Conservation (phyloP, 768 basidiomycete genomes). For the Cytidiella melzeri region DNA sequence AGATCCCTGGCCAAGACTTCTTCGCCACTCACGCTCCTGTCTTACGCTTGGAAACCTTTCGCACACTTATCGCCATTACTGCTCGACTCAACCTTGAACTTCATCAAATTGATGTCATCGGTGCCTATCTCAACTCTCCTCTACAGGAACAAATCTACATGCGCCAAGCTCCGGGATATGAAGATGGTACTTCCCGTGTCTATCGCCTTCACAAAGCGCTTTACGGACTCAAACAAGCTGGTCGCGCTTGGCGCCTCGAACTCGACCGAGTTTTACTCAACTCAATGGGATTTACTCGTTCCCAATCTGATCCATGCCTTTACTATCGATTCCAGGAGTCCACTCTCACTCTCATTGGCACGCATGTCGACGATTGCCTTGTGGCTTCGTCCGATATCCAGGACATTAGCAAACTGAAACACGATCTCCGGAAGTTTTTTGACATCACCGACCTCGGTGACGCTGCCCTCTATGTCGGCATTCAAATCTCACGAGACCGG, state of each 20-base stretch:
- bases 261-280: conserved; percentile 17
- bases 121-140: conserved; percentile 24
- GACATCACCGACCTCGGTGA: conserved; percentile 25
- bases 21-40: conserved; percentile 28
- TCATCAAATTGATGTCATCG: conserved; percentile 15
- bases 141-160: conserved; percentile 27
- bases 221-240: conserved; percentile 39
- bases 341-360: conserved; percentile 14
- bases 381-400: background rate
- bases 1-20: conserved; percentile 30
- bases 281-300: conserved; percentile 20
- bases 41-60: conserved; percentile 17
- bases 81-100: conserved; percentile 13
- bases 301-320: conserved; percentile 24
- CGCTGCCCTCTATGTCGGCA: conserved; percentile 29
- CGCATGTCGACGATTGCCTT: conserved; percentile 34
- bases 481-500: conserved; percentile 23
- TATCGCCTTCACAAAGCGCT: conserved; percentile 23
- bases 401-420: background rate
- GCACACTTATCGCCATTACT: conserved; percentile 20
- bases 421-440: conserved; percentile 21
- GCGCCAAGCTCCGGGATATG: conserved; percentile 21
- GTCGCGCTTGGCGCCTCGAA: conserved; percentile 31
- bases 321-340: background rate
- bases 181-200: conserved; percentile 8